phyloP scores from a whole-genome alignment of 305 asterid genomes.

The Fraxinus baroniana region DNA sequence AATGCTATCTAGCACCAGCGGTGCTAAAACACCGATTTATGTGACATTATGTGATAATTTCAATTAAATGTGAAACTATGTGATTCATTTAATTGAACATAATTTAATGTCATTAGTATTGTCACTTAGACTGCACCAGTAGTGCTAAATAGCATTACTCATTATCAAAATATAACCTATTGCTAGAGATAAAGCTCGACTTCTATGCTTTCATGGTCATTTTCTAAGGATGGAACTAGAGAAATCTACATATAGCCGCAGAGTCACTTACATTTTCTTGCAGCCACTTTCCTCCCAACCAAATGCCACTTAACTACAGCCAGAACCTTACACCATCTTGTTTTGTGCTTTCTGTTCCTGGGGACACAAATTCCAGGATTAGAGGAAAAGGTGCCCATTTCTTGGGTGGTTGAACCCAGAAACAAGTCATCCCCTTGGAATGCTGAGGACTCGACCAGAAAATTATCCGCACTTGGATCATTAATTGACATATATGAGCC shows the following conservation, averaged over 20 bases:
- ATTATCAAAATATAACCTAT: neutral
- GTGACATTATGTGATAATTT: too few relatives aligned
- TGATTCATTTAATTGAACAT: too few relatives aligned
- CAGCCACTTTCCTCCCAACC: constrained; percentile 55
- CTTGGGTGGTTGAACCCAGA: constrained; percentile 38
- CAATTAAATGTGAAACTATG: too few relatives aligned
- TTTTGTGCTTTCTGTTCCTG: constrained; percentile 44
- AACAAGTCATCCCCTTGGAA: constrained; percentile 45
- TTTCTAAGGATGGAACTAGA: neutral
- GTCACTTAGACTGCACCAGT: neutral
- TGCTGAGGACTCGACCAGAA: constrained; percentile 44
- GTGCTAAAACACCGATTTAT: too few relatives aligned
- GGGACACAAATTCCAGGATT: constrained; percentile 38
- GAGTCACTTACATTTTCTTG: constrained; percentile 37
- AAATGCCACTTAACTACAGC: constrained; percentile 78
- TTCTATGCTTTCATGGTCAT: neutral
- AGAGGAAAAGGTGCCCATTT: constrained; percentile 38
- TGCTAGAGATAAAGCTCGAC: neutral
- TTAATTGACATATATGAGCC: constrained; percentile 38
- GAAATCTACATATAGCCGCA: constrained; percentile 29
- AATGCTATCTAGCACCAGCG: too few relatives aligned
- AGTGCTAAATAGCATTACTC: neutral
- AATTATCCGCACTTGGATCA: constrained; percentile 34
- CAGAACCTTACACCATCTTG: constrained; percentile 75
- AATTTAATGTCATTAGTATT: too few relatives aligned